Conservation (phyloP, 139 green algal genomes). For the Dunaliella primolecta region DNA sequence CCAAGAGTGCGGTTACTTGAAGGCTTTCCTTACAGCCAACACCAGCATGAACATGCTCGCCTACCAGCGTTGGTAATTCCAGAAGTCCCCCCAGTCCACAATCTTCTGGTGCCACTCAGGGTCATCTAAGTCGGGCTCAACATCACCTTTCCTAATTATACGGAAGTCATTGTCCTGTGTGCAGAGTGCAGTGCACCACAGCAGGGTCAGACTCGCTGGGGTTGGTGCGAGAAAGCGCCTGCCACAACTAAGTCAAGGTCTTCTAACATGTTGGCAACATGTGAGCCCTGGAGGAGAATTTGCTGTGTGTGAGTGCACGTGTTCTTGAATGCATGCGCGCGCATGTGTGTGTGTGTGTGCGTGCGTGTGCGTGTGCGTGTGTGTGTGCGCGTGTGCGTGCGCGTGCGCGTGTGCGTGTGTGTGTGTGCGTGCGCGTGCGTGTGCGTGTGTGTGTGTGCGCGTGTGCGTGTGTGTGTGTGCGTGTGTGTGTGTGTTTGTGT, state of each 20-base stretch:
- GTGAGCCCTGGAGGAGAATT: neutral
- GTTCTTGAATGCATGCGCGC: neutral
- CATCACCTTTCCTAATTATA: constrained; percentile 22
- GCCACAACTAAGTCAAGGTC: neutral
- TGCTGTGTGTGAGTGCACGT: neutral
- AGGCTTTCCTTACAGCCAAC: too few relatives aligned
- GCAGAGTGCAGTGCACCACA: neutral
- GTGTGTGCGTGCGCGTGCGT: neutral
- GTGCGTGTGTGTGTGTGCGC: neutral
- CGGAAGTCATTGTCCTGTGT: constrained; percentile 11
- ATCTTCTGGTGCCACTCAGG: constrained; percentile 38
- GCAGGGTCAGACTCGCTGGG: neutral
- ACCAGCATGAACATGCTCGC: too few relatives aligned
- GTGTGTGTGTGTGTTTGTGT: too few relatives aligned
- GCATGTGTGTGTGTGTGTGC: neutral
- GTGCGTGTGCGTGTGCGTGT: neutral
- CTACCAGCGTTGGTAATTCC: constrained; percentile 24
- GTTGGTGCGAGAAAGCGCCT: neutral
- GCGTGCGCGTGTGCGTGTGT: neutral
- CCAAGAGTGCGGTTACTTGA: too few relatives aligned
- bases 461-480: neutral
- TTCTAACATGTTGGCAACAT: neutral
- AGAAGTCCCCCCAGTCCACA: constrained; percentile 40
- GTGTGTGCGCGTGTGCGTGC: neutral
- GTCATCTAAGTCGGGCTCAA: constrained; percentile 31